Conservation (phyloP, 192 early-diverging fungal species). For the Linnemannia hyalina region DNA sequence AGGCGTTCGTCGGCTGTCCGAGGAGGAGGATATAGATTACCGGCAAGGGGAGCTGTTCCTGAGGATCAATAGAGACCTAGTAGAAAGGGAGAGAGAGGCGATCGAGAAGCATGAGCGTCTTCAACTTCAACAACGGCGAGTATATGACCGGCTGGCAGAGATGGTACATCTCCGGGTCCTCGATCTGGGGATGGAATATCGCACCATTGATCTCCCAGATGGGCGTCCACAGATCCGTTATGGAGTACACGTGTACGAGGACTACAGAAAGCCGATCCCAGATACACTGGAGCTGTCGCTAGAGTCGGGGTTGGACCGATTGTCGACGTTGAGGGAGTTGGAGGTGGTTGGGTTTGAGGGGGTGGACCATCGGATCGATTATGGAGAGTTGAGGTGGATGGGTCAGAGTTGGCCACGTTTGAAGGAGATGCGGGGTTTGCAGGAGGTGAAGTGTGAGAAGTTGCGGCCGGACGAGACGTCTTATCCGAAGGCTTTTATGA, state of each 20-base stretch:
- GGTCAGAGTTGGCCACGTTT: background rate
- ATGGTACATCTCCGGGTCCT: background rate
- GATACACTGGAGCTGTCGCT: background rate
- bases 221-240: background rate
- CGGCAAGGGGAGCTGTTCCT: background rate
- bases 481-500: no score
- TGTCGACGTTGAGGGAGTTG: background rate
- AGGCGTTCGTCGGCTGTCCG: background rate
- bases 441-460: background rate
- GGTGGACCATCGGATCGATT: background rate
- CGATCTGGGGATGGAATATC: background rate
- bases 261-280: background rate
- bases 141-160: background rate
- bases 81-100: background rate
- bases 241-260: background rate
- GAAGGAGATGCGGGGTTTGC: background rate
- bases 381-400: background rate
- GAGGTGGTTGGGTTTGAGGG: constrained; percentile 1
- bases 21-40: background rate
- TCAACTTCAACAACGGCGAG: background rate
- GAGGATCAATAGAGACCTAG: background rate
- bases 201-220: background rate
- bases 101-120: background rate
- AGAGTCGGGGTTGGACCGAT: background rate
- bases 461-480: background rate